Evolutionary conservation across 805 yeast genomes (phyloP), one percentile per base, ranked within the genome.

Genomic region (Priceomyces melissophilus): DNA sequence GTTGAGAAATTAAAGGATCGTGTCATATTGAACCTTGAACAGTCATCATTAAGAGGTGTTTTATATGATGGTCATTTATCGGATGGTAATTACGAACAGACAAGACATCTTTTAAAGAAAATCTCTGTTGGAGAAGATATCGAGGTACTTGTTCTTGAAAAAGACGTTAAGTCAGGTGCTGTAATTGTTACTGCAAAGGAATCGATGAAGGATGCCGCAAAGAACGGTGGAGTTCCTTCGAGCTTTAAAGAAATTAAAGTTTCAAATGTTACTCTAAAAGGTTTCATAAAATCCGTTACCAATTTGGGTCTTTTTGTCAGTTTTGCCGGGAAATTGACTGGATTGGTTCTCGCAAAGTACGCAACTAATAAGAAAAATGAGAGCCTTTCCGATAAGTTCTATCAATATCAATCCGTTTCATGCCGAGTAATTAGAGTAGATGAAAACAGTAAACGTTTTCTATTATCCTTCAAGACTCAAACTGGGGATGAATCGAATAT

Each of bases 271-370:
- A 53, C 67, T 23, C 61, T 87, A 39, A 74, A 77, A 42, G 99
- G 98, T 32, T 90, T 72, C 58, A 79, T 91, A 30, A 84, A 80
- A 49, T 82, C 89, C 13, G 78, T 84, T 13, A 86, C 95, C n/a
- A 75, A 73, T 34, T 74, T 75, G 57, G 98, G 98, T 48, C 69
- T 88, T 10, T 91, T 91, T 58, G 84, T 91, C 43, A 77, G 83
- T 0, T 91, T 91, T 62, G 87, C 82, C 42, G 84, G 85, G 47
- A 78, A 76, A 40, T 76, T 91, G 47, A 86, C 87, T 26, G 98
- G 97, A 39, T 73, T 91, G 48, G 84, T 88, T 3, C 75, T 87
- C 45, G 85, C 90, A 41, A 80, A 82, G 55, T 80, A 82, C 51
- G 85, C 85, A 15, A 70, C 80, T 4, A 76, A 75, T 27, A 71